phyloP scores from a whole-genome alignment of 2,329 filamentous ascomycete species.

The Clonostachys chloroleuca region DNA sequence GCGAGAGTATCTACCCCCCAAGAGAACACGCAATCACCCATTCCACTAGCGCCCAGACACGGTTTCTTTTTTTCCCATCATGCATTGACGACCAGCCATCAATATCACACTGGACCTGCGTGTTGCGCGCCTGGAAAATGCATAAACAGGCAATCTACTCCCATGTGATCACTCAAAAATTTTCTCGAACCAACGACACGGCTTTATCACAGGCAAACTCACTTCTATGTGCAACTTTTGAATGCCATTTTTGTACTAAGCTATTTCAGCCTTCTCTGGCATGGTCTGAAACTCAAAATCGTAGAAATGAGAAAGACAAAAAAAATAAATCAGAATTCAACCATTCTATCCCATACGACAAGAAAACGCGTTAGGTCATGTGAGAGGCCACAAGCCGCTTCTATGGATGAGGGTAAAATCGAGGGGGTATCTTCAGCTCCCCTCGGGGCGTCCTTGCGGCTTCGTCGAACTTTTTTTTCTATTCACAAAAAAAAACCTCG shows the following conservation, averaged over 20 bases:
- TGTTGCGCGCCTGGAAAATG: too few species aligned
- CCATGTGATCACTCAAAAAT: too few species aligned
- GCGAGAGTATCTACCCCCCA: too few species aligned
- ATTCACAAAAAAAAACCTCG: background rate
- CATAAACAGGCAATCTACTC: too few species aligned
- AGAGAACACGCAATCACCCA: too few species aligned
- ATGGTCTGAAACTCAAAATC: background rate
- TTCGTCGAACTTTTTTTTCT: background rate
- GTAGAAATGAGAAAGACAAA: background rate
- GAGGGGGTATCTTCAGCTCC: background rate
- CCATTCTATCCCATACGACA: constrained; percentile 1
- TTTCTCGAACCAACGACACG: too few species aligned
- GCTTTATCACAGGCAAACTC: too few species aligned
- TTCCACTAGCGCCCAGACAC: too few species aligned
- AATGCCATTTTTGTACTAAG: constrained; percentile 1
- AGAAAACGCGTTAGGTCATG: background rate
- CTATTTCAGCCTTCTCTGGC: background rate
- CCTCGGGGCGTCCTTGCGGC: background rate
- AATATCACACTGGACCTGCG: background rate
- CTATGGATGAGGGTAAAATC: background rate
- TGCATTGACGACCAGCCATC: background rate
- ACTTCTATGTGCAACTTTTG: too few species aligned
- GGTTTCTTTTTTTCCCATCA: background rate
- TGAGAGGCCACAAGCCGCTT: background rate
- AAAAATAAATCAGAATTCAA: background rate